Evolutionary conservation across 306 rosid species (phyloP).

Genomic region (Senna tora): DNA sequence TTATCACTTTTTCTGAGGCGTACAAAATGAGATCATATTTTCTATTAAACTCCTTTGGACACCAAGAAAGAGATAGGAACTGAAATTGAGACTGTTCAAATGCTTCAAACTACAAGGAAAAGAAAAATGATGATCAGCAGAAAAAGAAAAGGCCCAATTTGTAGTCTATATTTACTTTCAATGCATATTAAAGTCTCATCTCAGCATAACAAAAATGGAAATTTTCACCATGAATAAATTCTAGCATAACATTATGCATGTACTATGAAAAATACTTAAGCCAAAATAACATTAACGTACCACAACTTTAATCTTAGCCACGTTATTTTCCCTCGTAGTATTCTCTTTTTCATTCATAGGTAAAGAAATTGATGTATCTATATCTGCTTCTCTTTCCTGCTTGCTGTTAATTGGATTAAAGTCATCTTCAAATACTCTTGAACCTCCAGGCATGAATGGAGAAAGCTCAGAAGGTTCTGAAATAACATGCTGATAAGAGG

Average conservation of each 20-base stretch:
- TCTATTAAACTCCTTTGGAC: background rate
- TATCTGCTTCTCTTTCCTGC: slow-evolving; percentile 64
- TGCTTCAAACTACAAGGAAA: background rate
- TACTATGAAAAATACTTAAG: slow-evolving; percentile 5
- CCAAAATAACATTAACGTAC: slow-evolving; percentile 53
- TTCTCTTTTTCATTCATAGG: slow-evolving; percentile 68
- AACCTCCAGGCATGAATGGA: slow-evolving; percentile 80
- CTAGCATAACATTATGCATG: slow-evolving; percentile 19
- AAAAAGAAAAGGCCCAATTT: background rate
- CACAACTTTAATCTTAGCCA: slow-evolving; percentile 98
- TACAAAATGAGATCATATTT: slow-evolving; percentile 1
- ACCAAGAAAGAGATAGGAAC: background rate
- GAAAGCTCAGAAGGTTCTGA: slow-evolving; percentile 93
- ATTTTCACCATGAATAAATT: slow-evolving; percentile 12
- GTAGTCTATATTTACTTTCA: background rate
- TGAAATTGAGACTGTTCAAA: background rate
- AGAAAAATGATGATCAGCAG: slow-evolving; percentile 5
- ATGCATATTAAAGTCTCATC: slow-evolving; percentile 6
- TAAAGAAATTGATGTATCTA: slow-evolving; percentile 55
- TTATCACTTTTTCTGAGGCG: background rate
- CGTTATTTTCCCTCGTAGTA: slow-evolving; percentile 74
- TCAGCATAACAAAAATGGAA: slow-evolving; percentile 20
- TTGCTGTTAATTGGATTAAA: slow-evolving; percentile 51
- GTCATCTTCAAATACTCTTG: slow-evolving; percentile 68
- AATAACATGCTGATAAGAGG: slow-evolving; percentile 69